Evolutionary conservation across 257 asterid genomes (phyloP).

Genomic region (Datura wrightii): DNA sequence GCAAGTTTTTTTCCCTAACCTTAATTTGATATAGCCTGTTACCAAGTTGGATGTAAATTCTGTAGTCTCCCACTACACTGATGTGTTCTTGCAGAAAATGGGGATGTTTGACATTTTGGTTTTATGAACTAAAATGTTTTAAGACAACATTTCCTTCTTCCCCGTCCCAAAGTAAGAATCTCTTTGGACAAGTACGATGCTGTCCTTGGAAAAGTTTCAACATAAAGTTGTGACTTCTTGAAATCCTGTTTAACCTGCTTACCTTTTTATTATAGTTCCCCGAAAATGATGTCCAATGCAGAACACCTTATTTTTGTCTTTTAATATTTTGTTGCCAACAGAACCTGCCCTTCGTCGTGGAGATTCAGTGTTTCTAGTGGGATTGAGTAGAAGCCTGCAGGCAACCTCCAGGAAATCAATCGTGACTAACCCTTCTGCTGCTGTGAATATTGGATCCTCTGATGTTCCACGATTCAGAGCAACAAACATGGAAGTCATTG

Average conservation of each 20-base stretch:
- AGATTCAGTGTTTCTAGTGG: slow-evolving; percentile 95
- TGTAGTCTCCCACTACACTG: slow-evolving; percentile 21
- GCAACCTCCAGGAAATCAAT: slow-evolving; percentile 96
- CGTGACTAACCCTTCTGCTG: slow-evolving; percentile 96
- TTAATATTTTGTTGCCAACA: slow-evolving; percentile 41
- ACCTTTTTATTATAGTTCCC: slow-evolving; percentile 16
- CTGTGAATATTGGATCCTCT: slow-evolving; percentile 89
- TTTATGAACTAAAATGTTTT: neutral
- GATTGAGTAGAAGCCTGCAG: slow-evolving; percentile 94
- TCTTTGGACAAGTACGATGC: neutral
- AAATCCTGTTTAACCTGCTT: slow-evolving; percentile 1
- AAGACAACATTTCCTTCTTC: neutral
- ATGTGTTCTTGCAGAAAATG: slow-evolving; percentile 23
- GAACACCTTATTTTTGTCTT: slow-evolving; percentile 25
- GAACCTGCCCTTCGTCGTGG: slow-evolving; percentile 98
- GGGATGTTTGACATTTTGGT: neutral
- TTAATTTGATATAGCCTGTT: slow-evolving; percentile 19
- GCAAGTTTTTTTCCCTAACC: neutral
- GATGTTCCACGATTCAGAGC: slow-evolving; percentile 98
- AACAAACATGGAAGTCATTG: slow-evolving; percentile 96
- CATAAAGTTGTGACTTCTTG: slow-evolving; percentile 24
- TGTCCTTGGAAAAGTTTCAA: neutral
- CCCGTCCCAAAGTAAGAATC: neutral
- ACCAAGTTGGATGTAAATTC: neutral
- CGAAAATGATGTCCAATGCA: neutral